phyloP scores from a whole-genome alignment of 2,329 filamentous ascomycete genomes.

The Cladosporium sphaerospermum region DNA sequence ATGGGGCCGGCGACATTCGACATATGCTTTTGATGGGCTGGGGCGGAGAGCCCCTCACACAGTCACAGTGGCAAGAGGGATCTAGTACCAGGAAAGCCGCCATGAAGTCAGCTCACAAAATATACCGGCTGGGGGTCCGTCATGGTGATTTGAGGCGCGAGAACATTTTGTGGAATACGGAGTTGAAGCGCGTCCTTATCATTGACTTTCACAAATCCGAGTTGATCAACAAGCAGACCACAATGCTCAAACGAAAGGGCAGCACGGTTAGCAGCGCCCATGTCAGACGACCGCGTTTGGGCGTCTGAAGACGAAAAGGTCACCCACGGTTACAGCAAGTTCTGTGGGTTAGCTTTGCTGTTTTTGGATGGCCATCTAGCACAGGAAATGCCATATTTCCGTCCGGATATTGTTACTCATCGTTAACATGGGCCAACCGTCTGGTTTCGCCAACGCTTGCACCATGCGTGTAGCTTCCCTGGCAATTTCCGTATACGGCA shows the following conservation, averaged over 20 bases:
- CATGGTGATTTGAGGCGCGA: constrained; percentile 19
- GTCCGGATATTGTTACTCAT: too few relatives aligned
- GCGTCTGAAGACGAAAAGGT: too few relatives aligned
- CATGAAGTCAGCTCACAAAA: not conserved
- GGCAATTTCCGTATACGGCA: too few relatives aligned
- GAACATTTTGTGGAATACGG: constrained; percentile 24
- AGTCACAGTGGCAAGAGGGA: constrained; percentile 3
- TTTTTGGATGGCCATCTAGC: too few relatives aligned
- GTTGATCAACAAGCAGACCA: constrained; percentile 9
- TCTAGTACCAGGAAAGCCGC: not conserved
- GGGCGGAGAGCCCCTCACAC: constrained; percentile 23
- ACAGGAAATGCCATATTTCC: too few relatives aligned
- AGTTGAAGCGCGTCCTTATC: constrained; percentile 19
- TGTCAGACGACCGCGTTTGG: too few relatives aligned
- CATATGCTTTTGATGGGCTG: constrained; percentile 34
- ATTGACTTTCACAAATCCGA: constrained; percentile 23
- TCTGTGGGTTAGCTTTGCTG: too few relatives aligned
- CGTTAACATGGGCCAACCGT: too few relatives aligned
- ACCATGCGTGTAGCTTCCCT: too few relatives aligned
- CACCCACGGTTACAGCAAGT: too few relatives aligned
- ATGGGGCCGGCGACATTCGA: constrained; percentile 29
- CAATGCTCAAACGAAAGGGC: not conserved
- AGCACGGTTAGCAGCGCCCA: too few relatives aligned
- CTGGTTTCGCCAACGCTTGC: too few relatives aligned
- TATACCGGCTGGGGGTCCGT: constrained; percentile 17